Evolutionary conservation across 108 stramenopile genomes (phyloP).

Genomic region (Heterococcus sp.): DNA sequence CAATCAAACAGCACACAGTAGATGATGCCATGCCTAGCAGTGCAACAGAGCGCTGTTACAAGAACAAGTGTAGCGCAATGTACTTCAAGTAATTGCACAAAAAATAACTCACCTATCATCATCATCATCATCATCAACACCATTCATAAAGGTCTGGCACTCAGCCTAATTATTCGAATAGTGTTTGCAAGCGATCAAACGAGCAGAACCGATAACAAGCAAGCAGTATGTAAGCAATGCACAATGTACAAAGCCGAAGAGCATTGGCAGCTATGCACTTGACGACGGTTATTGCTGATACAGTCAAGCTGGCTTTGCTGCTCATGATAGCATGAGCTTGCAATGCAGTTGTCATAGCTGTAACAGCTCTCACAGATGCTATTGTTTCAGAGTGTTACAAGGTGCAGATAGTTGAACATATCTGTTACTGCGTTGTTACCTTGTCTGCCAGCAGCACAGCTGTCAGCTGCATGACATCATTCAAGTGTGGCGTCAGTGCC

Average conservation of each 20-base stretch:
- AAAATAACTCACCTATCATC: background rate
- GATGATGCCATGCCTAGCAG: background rate
- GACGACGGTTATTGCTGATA: no score
- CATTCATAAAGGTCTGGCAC: background rate
- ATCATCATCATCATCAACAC: background rate
- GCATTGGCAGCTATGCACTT: no score
- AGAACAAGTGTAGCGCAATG: background rate
- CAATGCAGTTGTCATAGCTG: no score
- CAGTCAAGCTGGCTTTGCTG: no score
- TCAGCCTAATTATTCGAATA: background rate
- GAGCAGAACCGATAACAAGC: background rate
- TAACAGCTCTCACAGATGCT: no score
- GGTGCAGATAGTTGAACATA: no score
- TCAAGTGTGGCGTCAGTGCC: background rate
- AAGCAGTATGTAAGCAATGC: background rate
- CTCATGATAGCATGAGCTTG: no score
- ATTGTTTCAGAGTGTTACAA: no score
- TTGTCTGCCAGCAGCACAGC: background rate
- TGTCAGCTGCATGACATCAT: background rate
- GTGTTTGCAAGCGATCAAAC: background rate
- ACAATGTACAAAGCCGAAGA: background rate
- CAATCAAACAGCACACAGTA: background rate
- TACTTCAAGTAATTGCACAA: background rate
- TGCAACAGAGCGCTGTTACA: background rate
- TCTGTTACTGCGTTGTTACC: no score